Percentiles rank a stretch among this genome's conserved stretches.
phyloP scores from a whole-genome alignment of 257 asterid species.

The Plectranthus barbatus region DNA sequence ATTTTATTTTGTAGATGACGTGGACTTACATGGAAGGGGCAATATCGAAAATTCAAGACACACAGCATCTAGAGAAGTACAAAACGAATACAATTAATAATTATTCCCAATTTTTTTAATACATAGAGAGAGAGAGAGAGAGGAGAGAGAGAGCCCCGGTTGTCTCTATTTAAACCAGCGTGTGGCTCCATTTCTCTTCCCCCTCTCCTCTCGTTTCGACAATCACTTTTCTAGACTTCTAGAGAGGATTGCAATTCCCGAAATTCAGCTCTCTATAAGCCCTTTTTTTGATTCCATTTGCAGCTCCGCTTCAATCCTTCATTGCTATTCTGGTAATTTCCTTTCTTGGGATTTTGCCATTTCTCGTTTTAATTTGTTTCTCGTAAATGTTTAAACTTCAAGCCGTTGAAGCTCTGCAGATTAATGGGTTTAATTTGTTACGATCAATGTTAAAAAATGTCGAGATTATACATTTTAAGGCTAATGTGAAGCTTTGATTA shows the following conservation, averaged over 20 bases:
- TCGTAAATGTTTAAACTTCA: conserved; percentile 4
- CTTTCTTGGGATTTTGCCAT: conserved; percentile 1
- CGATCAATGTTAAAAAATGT: not conserved
- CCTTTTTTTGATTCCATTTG: not conserved
- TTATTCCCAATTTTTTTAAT: not conserved
- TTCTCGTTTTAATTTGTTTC: not conserved
- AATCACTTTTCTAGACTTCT: conserved; percentile 8
- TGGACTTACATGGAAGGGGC: not conserved
- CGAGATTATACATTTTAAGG: not conserved
- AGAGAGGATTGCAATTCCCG: conserved; percentile 1
- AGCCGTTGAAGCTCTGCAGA: not conserved
- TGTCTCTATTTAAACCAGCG: conserved; percentile 36
- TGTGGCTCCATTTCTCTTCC: conserved; percentile 21
- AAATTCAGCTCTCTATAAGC: not conserved
- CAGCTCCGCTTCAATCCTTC: conserved; percentile 19
- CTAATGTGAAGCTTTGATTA: conserved; percentile 8
- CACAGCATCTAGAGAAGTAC: not conserved
- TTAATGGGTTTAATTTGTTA: conserved; percentile 2
- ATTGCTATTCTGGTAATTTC: conserved; percentile 31
- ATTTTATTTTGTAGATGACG: not conserved
- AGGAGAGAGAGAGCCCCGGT: not conserved
- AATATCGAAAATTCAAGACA: not conserved
- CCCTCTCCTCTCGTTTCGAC: conserved; percentile 31
- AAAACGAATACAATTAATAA: not conserved
- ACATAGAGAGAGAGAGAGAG: not conserved